Percentiles rank a stretch among this genome's conserved stretches.
phyloP scores from a whole-genome alignment of 2,329 filamentous ascomycete species.

The Westerdykella aurantiaca region DNA sequence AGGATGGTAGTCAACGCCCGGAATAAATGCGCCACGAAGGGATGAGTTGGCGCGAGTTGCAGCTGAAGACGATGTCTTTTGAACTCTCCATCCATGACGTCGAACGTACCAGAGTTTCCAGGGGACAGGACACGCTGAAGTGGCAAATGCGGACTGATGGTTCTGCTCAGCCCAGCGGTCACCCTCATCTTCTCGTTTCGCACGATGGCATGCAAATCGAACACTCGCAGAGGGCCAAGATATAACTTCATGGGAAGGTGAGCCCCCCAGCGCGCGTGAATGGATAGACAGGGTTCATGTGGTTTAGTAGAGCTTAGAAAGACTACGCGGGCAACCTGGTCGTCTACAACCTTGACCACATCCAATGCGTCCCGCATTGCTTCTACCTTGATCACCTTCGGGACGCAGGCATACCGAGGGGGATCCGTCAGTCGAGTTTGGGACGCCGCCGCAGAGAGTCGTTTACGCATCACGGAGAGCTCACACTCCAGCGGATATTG shows the following conservation, averaged over 20 bases:
- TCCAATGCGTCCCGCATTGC: constrained; percentile 24
- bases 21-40: constrained; percentile 26
- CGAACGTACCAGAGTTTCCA: constrained; percentile 22
- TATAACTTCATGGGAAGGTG: constrained; percentile 27
- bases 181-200: constrained; percentile 19
- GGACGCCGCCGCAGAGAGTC: constrained; percentile 26
- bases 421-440: constrained; percentile 18
- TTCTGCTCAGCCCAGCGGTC: constrained; percentile 32
- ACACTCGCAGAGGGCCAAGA: constrained; percentile 25
- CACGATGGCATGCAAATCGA: constrained; percentile 29
- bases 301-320: constrained; percentile 19
- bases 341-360: constrained; percentile 28
- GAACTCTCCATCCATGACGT: constrained; percentile 29
- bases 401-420: constrained; percentile 32
- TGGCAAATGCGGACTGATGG: constrained; percentile 18
- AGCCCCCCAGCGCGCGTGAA: constrained; percentile 34
- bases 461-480: constrained; percentile 32
- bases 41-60: constrained; percentile 24
- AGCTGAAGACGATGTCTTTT: constrained; percentile 30
- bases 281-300: constrained; percentile 19
- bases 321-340: constrained; percentile 27
- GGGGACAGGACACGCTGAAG: constrained; percentile 21
- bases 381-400: constrained; percentile 23
- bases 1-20: constrained; percentile 29
- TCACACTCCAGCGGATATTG: constrained; percentile 33